phyloP scores from a whole-genome alignment of 176 grass and related monocot genomes.

The Triticum urartu region DNA sequence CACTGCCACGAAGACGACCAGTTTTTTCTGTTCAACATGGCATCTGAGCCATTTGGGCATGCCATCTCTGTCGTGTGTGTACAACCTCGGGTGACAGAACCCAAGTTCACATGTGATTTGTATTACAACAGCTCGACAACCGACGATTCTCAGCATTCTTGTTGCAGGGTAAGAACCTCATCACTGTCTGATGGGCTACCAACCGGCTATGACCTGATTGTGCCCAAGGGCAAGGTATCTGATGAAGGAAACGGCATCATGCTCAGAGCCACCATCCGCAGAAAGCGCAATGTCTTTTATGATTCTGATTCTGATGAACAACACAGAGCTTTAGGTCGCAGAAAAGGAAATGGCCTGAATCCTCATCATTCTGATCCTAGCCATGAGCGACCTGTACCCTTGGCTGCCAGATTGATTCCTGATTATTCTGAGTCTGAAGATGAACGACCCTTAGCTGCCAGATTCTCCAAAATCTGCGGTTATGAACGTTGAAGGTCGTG shows the following conservation, averaged over 20 bases:
- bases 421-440: neutral
- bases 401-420: neutral
- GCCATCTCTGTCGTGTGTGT: neutral
- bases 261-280: neutral
- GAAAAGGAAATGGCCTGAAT: neutral
- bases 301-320: neutral
- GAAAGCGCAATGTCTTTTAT: neutral
- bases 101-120: neutral
- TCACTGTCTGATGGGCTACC: slow-evolving; percentile 6
- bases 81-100: neutral
- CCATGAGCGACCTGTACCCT: neutral
- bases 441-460: neutral
- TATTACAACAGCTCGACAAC: neutral
- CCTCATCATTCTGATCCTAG: neutral
- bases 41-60: neutral
- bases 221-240: neutral
- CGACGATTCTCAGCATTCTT: neutral
- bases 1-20: neutral
- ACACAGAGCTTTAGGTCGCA: neutral
- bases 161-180: neutral
- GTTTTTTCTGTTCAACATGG: neutral
- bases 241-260: neutral
- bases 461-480: neutral
- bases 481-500: neutral
- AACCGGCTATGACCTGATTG: neutral